These are phyloP conservation scores for Fennellomyces sp. DNA, from an alignment of 371 early-diverging fungal species.

Conservation along the genomic window DNA sequence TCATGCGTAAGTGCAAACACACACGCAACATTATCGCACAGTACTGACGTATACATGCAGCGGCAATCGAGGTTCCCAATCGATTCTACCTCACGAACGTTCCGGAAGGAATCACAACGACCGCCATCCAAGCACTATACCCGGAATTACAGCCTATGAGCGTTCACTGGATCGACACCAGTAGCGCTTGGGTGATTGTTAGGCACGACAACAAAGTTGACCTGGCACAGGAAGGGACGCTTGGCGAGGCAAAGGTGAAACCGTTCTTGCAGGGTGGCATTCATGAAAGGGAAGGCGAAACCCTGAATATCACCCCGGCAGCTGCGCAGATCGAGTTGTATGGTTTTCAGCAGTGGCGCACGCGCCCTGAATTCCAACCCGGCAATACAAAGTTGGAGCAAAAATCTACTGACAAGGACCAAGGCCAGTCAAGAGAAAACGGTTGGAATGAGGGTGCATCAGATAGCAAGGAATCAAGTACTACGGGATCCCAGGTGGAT, in stretches of 20 bases:
- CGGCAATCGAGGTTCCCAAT: conserved; percentile 31
- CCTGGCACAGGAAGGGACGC: conserved; percentile 25
- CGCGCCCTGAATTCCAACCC: conserved; percentile 3
- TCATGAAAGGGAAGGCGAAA: conserved; percentile 3
- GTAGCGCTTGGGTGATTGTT: conserved; percentile 46
- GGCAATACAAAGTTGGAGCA: too few relatives aligned
- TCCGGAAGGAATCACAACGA: conserved; percentile 33
- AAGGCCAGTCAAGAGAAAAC: too few relatives aligned
- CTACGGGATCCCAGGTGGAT: too few relatives aligned
- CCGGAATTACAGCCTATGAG: conserved; percentile 37
- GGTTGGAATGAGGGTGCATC: neutral
- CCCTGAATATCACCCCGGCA: conserved; percentile 33
- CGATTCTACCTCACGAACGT: conserved; percentile 49
- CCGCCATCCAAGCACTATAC: conserved; percentile 47
- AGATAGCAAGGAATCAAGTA: neutral
- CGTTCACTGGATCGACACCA: conserved; percentile 47
- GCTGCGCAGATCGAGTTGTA: conserved; percentile 39
- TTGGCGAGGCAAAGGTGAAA: conserved; percentile 26
- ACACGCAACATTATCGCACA: neutral
- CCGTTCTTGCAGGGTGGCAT: conserved; percentile 22
- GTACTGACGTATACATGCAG: conserved; percentile 8
- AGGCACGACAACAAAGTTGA: conserved; percentile 34
- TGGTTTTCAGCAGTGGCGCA: conserved; percentile 26
- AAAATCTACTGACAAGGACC: too few relatives aligned
- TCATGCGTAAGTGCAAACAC: conserved; percentile 16